Conservation (phyloP, 2,329 filamentous ascomycete species). For the Ceratocystiopsis minuta region DNA sequence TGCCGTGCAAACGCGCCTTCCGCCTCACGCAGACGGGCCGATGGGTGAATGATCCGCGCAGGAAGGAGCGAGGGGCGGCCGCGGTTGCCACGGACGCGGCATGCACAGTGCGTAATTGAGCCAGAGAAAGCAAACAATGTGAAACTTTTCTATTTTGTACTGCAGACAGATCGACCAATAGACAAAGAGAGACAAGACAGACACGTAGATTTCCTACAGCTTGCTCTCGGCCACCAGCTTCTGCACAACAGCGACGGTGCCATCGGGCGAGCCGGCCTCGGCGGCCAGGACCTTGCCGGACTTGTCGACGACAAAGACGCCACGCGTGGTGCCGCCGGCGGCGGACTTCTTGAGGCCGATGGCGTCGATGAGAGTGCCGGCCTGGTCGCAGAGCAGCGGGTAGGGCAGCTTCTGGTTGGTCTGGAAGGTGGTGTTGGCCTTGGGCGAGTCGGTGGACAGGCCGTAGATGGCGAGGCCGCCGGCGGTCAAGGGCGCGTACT, state of each 20-base stretch:
- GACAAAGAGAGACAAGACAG: neutral
- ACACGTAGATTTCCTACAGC: no score
- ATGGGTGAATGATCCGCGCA: no score
- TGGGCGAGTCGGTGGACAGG: constrained; percentile 71
- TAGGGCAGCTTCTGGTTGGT: constrained; percentile 83
- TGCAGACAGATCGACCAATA: no score
- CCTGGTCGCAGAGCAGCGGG: constrained; percentile 68
- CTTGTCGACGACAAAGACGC: constrained; percentile 78
- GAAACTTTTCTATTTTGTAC: no score
- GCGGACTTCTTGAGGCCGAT: constrained; percentile 71
- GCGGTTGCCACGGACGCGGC: no score
- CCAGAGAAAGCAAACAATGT: no score
- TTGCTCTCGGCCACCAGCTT: constrained; percentile 34
- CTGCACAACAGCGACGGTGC: constrained; percentile 60
- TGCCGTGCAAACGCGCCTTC: no score
- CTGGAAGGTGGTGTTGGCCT: constrained; percentile 85
- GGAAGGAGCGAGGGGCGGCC: no score
- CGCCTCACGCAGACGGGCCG: no score
- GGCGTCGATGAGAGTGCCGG: constrained; percentile 55
- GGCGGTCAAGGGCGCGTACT: constrained; percentile 55
- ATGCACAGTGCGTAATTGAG: no score
- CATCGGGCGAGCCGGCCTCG: constrained; percentile 57
- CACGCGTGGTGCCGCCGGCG: constrained; percentile 63
- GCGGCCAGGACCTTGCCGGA: constrained; percentile 53
- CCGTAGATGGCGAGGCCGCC: constrained; percentile 78